Conservation (phyloP, 1,284 basidiomycete genomes). For the Omphalotus olearius region DNA sequence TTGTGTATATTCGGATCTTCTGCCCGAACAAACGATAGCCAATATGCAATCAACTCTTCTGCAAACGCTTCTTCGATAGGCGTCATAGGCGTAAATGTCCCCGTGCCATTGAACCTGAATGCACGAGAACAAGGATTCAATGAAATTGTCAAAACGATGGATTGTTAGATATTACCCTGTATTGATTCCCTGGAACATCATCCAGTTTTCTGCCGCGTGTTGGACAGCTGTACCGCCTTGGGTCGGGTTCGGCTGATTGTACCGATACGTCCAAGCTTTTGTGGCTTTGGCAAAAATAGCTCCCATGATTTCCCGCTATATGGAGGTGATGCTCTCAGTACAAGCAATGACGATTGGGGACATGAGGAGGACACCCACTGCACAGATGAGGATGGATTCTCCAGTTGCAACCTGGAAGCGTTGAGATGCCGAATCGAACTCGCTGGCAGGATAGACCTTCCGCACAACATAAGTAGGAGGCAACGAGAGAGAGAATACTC, state of each 20-base stretch:
- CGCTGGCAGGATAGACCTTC: conserved; percentile 16
- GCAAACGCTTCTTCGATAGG: conserved; percentile 43
- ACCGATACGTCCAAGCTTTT: conserved; percentile 15
- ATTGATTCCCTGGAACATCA: conserved; percentile 37
- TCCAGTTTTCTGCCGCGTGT: conserved; percentile 55
- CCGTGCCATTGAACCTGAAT: conserved; percentile 43
- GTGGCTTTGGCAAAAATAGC: conserved; percentile 28
- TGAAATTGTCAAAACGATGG: background rate
- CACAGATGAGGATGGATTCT: conserved; percentile 45
- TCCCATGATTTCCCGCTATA: conserved; percentile 45
- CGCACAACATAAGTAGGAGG: background rate
- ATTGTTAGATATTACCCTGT: conserved; percentile 49
- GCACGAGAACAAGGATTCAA: background rate
- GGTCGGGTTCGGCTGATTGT: conserved; percentile 50
- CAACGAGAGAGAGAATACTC: background rate
- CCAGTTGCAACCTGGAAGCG: conserved; percentile 43
- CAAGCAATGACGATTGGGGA: background rate
- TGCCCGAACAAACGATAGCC: conserved; percentile 55
- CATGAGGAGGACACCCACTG: conserved; percentile 29
- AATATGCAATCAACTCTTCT: conserved; percentile 53
- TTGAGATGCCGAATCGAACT: conserved; percentile 36
- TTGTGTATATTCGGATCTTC: conserved; percentile 48
- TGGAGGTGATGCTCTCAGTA: background rate
- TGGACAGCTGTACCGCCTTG: conserved; percentile 28
- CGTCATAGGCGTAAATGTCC: conserved; percentile 34